Evolutionary conservation across 1,284 basidiomycete genomes (phyloP).

Genomic region (Melampsora americana): DNA sequence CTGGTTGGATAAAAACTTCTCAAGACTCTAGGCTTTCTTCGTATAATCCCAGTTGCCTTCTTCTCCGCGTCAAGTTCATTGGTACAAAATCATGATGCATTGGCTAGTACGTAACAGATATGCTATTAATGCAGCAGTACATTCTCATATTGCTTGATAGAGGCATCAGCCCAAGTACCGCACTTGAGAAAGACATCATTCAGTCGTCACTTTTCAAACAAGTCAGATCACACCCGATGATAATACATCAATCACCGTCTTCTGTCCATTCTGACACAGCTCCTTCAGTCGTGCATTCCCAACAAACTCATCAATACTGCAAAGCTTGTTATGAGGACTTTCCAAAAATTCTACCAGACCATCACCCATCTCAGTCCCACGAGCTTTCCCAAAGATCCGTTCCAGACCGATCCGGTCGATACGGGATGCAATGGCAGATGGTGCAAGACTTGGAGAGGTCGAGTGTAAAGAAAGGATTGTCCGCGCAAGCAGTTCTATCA

Average conservation of each 20-base stretch:
- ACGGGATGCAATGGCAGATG: conserved; percentile 9
- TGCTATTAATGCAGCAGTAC: too few relatives aligned
- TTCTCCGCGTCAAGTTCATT: too few relatives aligned
- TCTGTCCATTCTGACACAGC: background rate
- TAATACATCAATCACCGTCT: conserved; percentile 5
- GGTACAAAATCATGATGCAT: too few relatives aligned
- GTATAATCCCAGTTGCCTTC: too few relatives aligned
- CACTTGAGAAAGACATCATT: too few relatives aligned
- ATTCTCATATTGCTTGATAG: too few relatives aligned
- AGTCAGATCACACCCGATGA: background rate
- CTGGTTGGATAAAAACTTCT: too few relatives aligned
- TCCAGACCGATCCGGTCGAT: background rate
- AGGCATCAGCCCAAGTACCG: too few relatives aligned
- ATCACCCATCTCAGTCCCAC: conserved; percentile 3
- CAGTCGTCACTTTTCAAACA: too few relatives aligned
- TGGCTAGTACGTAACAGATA: too few relatives aligned
- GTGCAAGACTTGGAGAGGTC: conserved; percentile 9
- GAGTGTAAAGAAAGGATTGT: background rate
- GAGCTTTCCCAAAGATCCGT: conserved; percentile 1
- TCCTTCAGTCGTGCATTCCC: background rate
- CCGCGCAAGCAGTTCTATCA: conserved; percentile 3
- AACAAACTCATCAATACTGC: background rate
- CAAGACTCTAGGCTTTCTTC: too few relatives aligned
- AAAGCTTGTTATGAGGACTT: background rate
- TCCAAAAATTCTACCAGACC: background rate